Percentiles rank a stretch among this genome's conserved stretches.
phyloP scores from a whole-genome alignment of 2,329 filamentous ascomycete genomes.

The Nemania bipapillata region DNA sequence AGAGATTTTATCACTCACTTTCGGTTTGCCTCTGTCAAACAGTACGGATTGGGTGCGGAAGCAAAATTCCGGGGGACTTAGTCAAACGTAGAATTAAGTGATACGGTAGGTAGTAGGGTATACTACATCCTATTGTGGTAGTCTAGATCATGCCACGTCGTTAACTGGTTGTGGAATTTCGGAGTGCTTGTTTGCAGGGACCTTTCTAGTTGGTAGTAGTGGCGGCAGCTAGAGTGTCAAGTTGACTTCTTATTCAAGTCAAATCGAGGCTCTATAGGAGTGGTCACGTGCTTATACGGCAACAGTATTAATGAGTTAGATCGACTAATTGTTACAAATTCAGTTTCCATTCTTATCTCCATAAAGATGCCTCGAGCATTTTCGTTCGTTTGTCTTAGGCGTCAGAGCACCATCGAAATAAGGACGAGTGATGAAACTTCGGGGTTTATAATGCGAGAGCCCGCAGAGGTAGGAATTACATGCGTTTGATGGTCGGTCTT shows the following conservation, averaged over 20 bases:
- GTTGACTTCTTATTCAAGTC: no score
- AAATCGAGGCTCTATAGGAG: no score
- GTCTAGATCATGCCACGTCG: neutral
- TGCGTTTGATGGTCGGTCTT: no score
- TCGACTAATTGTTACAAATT: neutral
- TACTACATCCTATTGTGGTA: neutral
- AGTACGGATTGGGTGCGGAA: no score
- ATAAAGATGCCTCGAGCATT: neutral
- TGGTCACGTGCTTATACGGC: no score
- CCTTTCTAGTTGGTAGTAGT: neutral
- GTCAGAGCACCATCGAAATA: neutral
- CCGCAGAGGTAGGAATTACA: neutral
- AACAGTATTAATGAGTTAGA: neutral
- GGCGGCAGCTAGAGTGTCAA: no score
- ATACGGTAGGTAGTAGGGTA: no score
- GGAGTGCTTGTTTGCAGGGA: neutral
- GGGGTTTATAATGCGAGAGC: neutral
- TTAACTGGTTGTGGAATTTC: neutral
- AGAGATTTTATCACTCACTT: neutral
- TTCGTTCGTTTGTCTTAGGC: neutral
- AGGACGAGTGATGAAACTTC: neutral
- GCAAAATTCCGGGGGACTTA: neutral
- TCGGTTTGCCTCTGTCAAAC: neutral
- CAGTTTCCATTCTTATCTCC: neutral
- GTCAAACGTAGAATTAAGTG: neutral